phyloP scores from a whole-genome alignment of 495 filamentous ascomycete genomes.

The Talaromyces proteolyticus region DNA sequence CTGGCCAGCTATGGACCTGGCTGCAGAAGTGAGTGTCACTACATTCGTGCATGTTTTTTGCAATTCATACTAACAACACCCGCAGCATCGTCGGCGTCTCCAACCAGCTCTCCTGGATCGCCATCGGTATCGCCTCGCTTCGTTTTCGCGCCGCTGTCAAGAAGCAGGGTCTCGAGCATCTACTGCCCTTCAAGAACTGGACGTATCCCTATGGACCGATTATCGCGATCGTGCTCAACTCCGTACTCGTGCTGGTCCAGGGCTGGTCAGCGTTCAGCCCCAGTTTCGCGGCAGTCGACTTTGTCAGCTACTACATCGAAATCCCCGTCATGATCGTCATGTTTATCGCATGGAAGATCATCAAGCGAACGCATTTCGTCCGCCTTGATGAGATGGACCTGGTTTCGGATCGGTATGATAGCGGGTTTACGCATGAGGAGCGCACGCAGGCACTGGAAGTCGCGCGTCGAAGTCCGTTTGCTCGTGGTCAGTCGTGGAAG shows the following conservation, averaged over 20 bases:
- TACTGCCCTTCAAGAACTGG: constrained; percentile 58
- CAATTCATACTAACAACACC: constrained; percentile 13
- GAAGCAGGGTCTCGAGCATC: constrained; percentile 47
- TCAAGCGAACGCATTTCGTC: constrained; percentile 38
- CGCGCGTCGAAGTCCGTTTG: constrained; percentile 5
- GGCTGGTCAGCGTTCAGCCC: constrained; percentile 55
- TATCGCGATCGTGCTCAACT: constrained; percentile 43
- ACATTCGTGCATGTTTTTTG: not conserved
- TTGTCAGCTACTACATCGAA: constrained; percentile 48
- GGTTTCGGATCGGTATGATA: constrained; percentile 45
- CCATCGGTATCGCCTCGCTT: constrained; percentile 52
- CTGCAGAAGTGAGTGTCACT: constrained; percentile 43
- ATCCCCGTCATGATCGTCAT: constrained; percentile 45
- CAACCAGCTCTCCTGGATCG: constrained; percentile 57
- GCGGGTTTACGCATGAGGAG: constrained; percentile 1
- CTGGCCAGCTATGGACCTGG: constrained; percentile 53
- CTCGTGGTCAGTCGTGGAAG: constrained; percentile 6
- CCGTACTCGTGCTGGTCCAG: constrained; percentile 52
- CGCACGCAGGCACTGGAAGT: not conserved
- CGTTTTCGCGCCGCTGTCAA: constrained; percentile 51
- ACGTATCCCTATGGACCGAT: constrained; percentile 54
- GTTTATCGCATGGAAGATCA: constrained; percentile 44
- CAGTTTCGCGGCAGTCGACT: constrained; percentile 41
- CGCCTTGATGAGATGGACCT: constrained; percentile 41
- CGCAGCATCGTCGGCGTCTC: constrained; percentile 53